phyloP scores from a whole-genome alignment of 306 rosid species.

The Canavalia ensiformis region DNA sequence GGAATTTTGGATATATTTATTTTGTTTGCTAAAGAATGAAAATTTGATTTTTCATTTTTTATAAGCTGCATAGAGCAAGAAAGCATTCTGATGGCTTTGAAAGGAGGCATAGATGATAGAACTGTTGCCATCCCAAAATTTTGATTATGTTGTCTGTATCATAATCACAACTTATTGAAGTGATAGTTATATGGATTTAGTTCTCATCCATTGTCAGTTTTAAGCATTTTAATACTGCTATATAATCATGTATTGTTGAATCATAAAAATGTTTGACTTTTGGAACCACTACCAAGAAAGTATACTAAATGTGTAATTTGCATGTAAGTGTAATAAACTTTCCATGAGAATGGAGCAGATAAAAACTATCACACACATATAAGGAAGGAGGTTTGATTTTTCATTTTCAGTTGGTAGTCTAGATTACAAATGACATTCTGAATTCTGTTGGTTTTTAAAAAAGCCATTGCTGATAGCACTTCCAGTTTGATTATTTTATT shows the following conservation, averaged over 20 bases:
- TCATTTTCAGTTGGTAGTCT: neutral
- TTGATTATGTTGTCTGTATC: neutral
- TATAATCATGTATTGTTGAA: neutral
- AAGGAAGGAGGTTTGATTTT: neutral
- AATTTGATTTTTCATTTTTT: neutral
- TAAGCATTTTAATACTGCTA: neutral
- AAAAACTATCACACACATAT: too few species aligned
- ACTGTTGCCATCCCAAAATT: neutral
- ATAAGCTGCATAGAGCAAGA: neutral
- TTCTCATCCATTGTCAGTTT: neutral
- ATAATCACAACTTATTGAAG: neutral
- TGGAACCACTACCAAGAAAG: neutral
- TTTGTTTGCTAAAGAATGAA: constrained; percentile 21
- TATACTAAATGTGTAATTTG: neutral
- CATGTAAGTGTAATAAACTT: neutral
- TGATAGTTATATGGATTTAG: neutral
- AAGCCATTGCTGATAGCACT: neutral
- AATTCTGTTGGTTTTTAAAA: neutral
- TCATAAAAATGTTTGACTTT: neutral
- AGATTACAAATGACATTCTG: neutral
- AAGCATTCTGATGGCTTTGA: neutral
- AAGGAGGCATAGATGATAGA: neutral
- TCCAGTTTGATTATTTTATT: constrained; percentile 7
- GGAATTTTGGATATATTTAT: constrained; percentile 2
- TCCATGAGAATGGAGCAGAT: neutral